Conservation (phyloP, 306 rosid genomes). For the Comarum palustre region DNA sequence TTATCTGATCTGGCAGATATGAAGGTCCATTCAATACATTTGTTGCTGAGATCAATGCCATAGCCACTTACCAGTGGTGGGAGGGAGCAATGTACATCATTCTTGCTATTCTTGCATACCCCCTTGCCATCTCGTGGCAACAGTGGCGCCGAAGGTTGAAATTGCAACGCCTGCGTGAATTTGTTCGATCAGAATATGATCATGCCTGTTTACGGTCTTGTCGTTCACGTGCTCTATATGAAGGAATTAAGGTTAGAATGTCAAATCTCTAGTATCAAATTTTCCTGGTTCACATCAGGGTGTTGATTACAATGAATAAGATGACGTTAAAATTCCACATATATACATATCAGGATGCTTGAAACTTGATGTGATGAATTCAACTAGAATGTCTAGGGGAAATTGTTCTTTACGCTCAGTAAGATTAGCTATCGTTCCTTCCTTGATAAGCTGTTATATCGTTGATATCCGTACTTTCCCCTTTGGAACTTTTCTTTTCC, state of each 20-base stretch:
- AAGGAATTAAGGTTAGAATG: conserved; percentile 88
- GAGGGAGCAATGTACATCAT: conserved; percentile 88
- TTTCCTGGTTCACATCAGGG: background rate
- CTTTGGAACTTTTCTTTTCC: background rate
- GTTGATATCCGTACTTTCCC: background rate
- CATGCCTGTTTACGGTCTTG: conserved; percentile 95
- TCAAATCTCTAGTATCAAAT: conserved; percentile 6
- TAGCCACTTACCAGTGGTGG: conserved; percentile 97
- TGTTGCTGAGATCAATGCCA: conserved; percentile 89
- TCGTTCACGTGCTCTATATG: conserved; percentile 96
- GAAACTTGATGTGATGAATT: background rate
- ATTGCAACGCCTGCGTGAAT: conserved; percentile 85
- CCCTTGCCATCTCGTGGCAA: conserved; percentile 96
- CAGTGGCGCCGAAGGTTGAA: conserved; percentile 88
- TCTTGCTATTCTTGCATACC: conserved; percentile 74
- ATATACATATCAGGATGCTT: conserved; percentile 1
- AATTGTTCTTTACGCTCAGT: background rate
- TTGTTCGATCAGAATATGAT: conserved; percentile 93
- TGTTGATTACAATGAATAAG: conserved; percentile 1
- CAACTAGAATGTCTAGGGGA: background rate
- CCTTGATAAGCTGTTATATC: background rate
- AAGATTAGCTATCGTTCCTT: background rate
- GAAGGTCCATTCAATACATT: conserved; percentile 85
- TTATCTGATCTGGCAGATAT: conserved; percentile 55
- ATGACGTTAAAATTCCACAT: background rate